phyloP scores from a whole-genome alignment of 805 yeast species.

The Metschnikowia gruessii region DNA sequence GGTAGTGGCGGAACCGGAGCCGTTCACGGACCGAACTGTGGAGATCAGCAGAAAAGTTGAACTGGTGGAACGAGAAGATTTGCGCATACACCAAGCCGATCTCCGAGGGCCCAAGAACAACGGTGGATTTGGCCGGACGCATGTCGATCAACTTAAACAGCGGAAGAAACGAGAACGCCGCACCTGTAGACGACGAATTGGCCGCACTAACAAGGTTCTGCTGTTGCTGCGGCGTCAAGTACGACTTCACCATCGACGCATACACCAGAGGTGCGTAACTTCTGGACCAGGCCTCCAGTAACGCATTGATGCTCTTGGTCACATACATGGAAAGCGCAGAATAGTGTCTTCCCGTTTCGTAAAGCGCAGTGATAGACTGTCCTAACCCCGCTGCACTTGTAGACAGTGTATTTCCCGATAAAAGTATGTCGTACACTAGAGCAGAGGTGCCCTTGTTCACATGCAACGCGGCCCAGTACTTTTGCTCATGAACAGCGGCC shows the following conservation, averaged over 20 bases:
- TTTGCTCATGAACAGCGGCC: slow-evolving; percentile 26
- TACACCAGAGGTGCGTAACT: slow-evolving; percentile 22
- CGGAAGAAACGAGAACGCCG: slow-evolving; percentile 24
- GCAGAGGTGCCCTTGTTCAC: slow-evolving; percentile 28
- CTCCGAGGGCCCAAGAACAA: slow-evolving; percentile 32
- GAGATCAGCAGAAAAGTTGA: slow-evolving; percentile 31
- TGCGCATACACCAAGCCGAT: slow-evolving; percentile 33
- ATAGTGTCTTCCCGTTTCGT: slow-evolving; percentile 31
- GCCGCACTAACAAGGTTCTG: slow-evolving; percentile 10
- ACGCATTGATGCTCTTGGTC: slow-evolving; percentile 20
- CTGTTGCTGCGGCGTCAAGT: slow-evolving; percentile 19
- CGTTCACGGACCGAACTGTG: slow-evolving; percentile 20
- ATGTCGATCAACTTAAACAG: slow-evolving; percentile 22
- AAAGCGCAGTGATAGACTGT: slow-evolving; percentile 21
- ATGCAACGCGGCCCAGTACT: slow-evolving; percentile 32
- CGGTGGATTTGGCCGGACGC: slow-evolving; percentile 22
- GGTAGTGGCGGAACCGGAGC: slow-evolving; percentile 25
- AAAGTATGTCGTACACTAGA: slow-evolving; percentile 19
- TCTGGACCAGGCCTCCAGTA: slow-evolving; percentile 24
- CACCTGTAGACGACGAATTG: slow-evolving; percentile 13
- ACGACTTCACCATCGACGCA: slow-evolving; percentile 16
- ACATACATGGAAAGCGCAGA: slow-evolving; percentile 38
- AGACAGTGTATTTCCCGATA: slow-evolving; percentile 16
- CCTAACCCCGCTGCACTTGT: slow-evolving; percentile 18
- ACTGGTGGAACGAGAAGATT: slow-evolving; percentile 35